These are phyloP conservation scores for Tuber umbilicatum DNA, from an alignment of 495 filamentous ascomycete species.

Conservation along the genomic window DNA sequence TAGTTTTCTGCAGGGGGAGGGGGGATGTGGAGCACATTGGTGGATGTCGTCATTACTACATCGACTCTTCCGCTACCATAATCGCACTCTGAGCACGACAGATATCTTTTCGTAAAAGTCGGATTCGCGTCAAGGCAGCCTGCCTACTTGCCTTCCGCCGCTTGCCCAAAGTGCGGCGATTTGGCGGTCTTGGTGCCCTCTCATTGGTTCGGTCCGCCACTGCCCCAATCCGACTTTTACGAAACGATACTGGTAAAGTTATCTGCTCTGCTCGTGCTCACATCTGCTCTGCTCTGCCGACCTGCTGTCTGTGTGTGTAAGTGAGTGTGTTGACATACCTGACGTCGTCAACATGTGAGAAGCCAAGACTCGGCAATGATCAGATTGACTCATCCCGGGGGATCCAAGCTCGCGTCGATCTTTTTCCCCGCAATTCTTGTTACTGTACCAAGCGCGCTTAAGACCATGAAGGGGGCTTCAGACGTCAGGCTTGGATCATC, in stretches of 20 bases:
- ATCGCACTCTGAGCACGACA: too few species aligned
- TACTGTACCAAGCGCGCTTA: background rate
- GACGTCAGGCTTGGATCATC: constrained; percentile 4
- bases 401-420: background rate
- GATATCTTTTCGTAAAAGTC: background rate
- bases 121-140: background rate
- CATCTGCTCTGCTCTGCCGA: background rate
- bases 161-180: background rate
- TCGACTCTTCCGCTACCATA: background rate
- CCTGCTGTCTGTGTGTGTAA: background rate
- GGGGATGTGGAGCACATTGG: background rate
- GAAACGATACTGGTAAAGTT: too few species aligned
- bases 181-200: background rate
- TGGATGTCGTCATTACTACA: constrained; percentile 5
- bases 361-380: background rate
- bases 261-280: background rate
- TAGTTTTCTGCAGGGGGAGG: background rate
- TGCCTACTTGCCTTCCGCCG: background rate
- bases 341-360: constrained; percentile 3
- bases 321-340: background rate
- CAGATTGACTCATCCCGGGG: background rate
- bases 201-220: background rate
- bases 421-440: background rate
- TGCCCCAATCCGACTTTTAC: background rate
- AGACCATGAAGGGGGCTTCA: background rate